These are phyloP conservation scores for Galerina marginata DNA, from an alignment of 768 basidiomycete genomes.

Conservation along the genomic window DNA sequence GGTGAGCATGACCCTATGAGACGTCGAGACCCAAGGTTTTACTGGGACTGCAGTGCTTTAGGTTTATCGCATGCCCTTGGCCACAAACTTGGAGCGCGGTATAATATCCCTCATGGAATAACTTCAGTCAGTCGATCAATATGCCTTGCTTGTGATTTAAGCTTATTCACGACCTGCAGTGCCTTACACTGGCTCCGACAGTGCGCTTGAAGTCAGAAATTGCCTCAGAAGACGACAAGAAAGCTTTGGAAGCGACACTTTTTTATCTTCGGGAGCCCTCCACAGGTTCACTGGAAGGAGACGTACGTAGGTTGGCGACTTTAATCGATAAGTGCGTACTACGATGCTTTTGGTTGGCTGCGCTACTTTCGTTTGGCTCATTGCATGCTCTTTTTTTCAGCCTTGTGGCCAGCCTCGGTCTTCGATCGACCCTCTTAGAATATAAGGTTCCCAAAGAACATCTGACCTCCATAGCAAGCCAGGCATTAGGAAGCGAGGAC, in stretches of 20 bases:
- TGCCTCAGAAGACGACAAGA: conserved; percentile 67
- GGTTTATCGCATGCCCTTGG: conserved; percentile 80
- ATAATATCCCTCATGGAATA: conserved; percentile 81
- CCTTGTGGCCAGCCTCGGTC: conserved; percentile 62
- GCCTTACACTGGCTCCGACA: conserved; percentile 71
- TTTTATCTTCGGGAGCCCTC: conserved; percentile 63
- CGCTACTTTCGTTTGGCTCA: not conserved
- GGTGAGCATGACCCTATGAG: conserved; percentile 36
- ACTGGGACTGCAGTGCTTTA: conserved; percentile 49
- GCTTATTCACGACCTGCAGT: conserved; percentile 43
- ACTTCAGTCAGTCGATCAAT: conserved; percentile 62
- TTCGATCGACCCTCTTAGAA: conserved; percentile 60
- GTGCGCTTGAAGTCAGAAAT: conserved; percentile 62
- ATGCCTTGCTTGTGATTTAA: conserved; percentile 9
- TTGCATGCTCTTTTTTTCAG: conserved; percentile 35
- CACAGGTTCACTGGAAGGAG: conserved; percentile 70
- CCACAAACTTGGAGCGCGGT: conserved; percentile 74
- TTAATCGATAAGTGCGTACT: conserved; percentile 59
- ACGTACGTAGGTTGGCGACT: conserved; percentile 56
- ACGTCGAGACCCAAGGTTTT: not conserved
- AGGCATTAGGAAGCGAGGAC: conserved; percentile 48
- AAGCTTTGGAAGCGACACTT: conserved; percentile 57
- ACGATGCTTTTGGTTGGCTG: not conserved
- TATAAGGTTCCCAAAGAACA: conserved; percentile 70
- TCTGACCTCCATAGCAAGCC: conserved; percentile 55